Base-by-base conservation (phyloP, 495 filamentous ascomycete species). In the Penicillium simplicissimum region DNA sequence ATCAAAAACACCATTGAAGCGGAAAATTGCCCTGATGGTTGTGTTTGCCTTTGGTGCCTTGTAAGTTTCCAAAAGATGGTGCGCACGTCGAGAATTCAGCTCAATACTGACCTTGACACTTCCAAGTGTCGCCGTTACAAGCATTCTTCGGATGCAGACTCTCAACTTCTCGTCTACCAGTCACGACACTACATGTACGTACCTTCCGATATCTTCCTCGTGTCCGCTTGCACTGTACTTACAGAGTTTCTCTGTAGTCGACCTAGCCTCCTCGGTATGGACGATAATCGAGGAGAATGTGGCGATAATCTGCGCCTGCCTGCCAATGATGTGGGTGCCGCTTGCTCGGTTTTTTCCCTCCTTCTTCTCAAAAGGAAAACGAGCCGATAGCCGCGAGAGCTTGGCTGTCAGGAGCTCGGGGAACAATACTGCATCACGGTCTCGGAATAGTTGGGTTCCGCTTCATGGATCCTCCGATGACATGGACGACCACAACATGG, bases 241-340 rank as follows among this genome's bases (percentile, higher is more conserved):
- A 31, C 25, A 2, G 0, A 15, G 1, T 14, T 8, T 28, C 48
- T n/a, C n/a, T 11, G 2, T 34, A 62, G 60, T 70, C 43, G 66
- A 61, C 49, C 63, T 81, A 43, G 65, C 55, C 35, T 77, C 74
- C 7, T 75, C 74, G 3, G 71, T 79, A 57, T 83, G 78, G 79
- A 81, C 77, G 9, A 73, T 77, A 15, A 65, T 80, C 45, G 80
- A 82, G 57, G 56, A 71, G n/a, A 76, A 80, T 62, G 59, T 76
- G 11, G 77, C 73, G 28, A 76, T 81, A 55, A 76, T 83, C 57
- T 81, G 76, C 67, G 79, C 77, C 40, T 80, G 74, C 57, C 70
- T 82, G 8, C 81, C 79, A n/a, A 62, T 62, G 60, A 62, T 57
- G 54, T 62, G 60, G 60, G 36, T n/a, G 15, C 60, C 60, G 35